Base-by-base conservation (phyloP, 352 stramenopile genomes). In the Phytophthora pisi region DNA sequence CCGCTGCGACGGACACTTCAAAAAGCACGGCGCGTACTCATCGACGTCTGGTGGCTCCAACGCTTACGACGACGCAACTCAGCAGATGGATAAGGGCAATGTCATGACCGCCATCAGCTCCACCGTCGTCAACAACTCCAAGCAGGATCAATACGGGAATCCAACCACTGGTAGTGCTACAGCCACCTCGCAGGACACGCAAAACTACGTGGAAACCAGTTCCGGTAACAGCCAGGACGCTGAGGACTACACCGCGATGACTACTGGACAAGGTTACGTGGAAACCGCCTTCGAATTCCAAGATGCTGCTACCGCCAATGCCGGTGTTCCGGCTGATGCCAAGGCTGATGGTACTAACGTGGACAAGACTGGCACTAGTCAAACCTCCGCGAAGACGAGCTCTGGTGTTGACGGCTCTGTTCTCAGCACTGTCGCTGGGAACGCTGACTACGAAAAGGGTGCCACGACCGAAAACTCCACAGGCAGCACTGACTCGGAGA, bases 31-130 rank as follows among this genome's bases (percentile, higher is more conserved):
- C 20, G 20, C 10, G 49, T 55, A 55, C 50, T 38, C 31, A 15
- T 38, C 31, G 10, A 38, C 31, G 31, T 15, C 31, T 38, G 10
- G 23, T 5, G 36, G 31, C 5, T 52, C 50, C 50, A 42, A 16
- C n/a, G 15, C 50, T 42, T 38, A 42, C 28, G 28, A 24, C 28
- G 50, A 42, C 16, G 15, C 26, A 23, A 45, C 15, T 20, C 38
- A 45, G 15, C 9, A 53, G 7, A 53, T 23, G 16, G 6, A 8
- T 18, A 43, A 26, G 10, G 50, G 13, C 28, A 13, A 42, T 24
- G 15, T 55, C 28, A 40, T 42, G 50, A 55, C 50, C 15, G 50
- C 50, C 18, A 55, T 55, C 50, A 55, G 50, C 28, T 55, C 50
- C 49, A 55, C 49, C 16, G 2, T 42, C 15, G 28, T 40, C 28